Evolutionary conservation across 768 basidiomycete species (phyloP).

Genomic region (Auriscalpium orientale): DNA sequence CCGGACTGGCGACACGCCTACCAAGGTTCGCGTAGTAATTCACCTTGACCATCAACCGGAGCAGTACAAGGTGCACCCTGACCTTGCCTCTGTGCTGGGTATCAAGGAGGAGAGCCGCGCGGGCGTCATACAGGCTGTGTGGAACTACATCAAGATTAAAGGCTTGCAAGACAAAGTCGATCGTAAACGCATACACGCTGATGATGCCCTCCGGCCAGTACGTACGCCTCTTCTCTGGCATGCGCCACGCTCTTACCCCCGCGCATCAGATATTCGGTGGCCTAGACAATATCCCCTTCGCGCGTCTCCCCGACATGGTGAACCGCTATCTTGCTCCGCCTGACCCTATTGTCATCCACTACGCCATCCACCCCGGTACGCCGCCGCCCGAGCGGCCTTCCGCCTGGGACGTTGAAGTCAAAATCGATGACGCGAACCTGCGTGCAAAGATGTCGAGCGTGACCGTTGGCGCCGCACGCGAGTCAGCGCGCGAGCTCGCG

Average conservation of each 20-base stretch:
- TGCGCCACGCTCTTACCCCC: slow-evolving; percentile 1
- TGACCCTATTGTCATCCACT: slow-evolving; percentile 76
- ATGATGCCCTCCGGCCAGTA: slow-evolving; percentile 62
- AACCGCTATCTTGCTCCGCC: slow-evolving; percentile 73
- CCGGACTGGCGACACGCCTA: slow-evolving; percentile 71
- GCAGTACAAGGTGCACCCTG: slow-evolving; percentile 71
- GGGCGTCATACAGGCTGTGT: slow-evolving; percentile 74
- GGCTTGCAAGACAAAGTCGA: slow-evolving; percentile 80
- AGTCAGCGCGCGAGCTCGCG: slow-evolving; percentile 55
- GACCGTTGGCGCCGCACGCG: slow-evolving; percentile 62
- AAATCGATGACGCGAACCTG: slow-evolving; percentile 69
- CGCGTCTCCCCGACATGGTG: slow-evolving; percentile 76
- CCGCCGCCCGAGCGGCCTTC: slow-evolving; percentile 51
- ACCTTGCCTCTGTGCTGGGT: slow-evolving; percentile 65
- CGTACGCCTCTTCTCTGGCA: slow-evolving; percentile 8
- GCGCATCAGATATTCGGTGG: slow-evolving; percentile 53
- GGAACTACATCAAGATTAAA: slow-evolving; percentile 88
- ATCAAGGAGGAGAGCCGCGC: slow-evolving; percentile 81
- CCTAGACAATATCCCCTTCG: slow-evolving; percentile 61
- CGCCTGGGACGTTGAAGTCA: slow-evolving; percentile 86
- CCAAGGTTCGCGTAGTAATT: slow-evolving; percentile 76
- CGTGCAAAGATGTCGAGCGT: slow-evolving; percentile 68
- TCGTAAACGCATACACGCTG: slow-evolving; percentile 59
- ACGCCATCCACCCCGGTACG: slow-evolving; percentile 55
- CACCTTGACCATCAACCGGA: slow-evolving; percentile 84